Conservation (phyloP, 768 basidiomycete species). For the Collybia sordida region DNA sequence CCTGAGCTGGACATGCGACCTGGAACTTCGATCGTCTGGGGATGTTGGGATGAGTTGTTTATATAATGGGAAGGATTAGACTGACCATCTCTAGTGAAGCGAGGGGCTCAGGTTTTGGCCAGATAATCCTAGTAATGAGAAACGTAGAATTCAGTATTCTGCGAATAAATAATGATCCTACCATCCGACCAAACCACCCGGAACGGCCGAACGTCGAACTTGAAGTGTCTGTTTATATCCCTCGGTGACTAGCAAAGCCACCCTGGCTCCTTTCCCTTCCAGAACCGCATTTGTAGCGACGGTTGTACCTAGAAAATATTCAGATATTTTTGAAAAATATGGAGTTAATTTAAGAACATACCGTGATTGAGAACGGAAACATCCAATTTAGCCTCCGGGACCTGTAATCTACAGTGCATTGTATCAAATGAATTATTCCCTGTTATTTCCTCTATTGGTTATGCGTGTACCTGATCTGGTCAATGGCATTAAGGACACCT, state of each 20-base stretch:
- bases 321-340: not conserved
- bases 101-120: constrained; percentile 26
- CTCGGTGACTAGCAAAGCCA: constrained; percentile 27
- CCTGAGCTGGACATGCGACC: constrained; percentile 27
- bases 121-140: constrained; percentile 20
- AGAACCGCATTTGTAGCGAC: constrained; percentile 29
- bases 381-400: constrained; percentile 8
- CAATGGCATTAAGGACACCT: constrained; percentile 22
- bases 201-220: constrained; percentile 16
- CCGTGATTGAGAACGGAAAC: constrained; percentile 22
- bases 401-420: constrained; percentile 11
- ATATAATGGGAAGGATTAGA: not conserved
- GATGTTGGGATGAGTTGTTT: not conserved
- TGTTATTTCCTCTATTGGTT: not conserved
- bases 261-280: constrained; percentile 25
- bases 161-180: constrained; percentile 5
- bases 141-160: constrained; percentile 5
- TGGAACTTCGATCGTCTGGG: constrained; percentile 25
- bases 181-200: constrained; percentile 24
- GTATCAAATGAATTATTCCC: not conserved
- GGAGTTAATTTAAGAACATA: not conserved
- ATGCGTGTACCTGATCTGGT: constrained; percentile 13
- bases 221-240: constrained; percentile 21
- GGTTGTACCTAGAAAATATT: constrained; percentile 14
- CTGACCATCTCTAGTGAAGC: constrained; percentile 26